Percentiles rank a stretch among this genome's conserved stretches.
These are phyloP conservation scores for Cystofilobasidium capitatum DNA, from an alignment of 768 basidiomycete genomes.

Conservation along the genomic window DNA sequence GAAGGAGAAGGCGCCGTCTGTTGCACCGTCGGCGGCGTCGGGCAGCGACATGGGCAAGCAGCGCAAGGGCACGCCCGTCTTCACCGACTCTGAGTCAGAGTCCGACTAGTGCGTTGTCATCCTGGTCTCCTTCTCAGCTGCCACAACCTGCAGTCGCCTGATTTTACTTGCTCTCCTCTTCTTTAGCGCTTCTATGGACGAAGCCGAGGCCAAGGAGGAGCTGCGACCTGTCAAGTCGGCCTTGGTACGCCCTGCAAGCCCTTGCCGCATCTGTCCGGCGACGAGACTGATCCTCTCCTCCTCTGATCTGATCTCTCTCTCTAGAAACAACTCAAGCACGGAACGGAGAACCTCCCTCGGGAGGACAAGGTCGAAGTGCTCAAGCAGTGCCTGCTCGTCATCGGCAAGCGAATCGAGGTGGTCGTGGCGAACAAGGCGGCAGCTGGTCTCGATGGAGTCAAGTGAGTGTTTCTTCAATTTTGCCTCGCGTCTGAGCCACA, in stretches of 20 bases:
- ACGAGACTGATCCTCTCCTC: neutral
- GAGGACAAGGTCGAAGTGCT: conserved; percentile 93
- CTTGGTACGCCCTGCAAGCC: conserved; percentile 51
- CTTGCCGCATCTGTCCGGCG: neutral
- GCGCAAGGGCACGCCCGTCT: conserved; percentile 88
- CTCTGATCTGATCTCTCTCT: neutral
- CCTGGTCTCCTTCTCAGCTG: no score
- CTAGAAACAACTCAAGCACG: conserved; percentile 89
- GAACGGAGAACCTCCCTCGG: conserved; percentile 82
- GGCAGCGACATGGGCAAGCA: conserved; percentile 42
- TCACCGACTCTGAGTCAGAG: conserved; percentile 83
- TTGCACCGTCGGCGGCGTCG: neutral
- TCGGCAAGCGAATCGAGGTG: conserved; percentile 79
- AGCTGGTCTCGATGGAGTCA: conserved; percentile 68
- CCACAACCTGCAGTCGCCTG: neutral
- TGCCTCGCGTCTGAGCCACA: neutral
- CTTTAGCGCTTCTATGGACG: conserved; percentile 86
- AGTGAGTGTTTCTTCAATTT: conserved; percentile 47
- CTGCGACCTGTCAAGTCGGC: conserved; percentile 94
- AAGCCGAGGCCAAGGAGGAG: conserved; percentile 82
- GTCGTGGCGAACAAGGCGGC: conserved; percentile 67
- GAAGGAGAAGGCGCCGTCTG: conserved; percentile 6
- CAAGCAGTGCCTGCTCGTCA: conserved; percentile 88
- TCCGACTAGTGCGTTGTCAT: conserved; percentile 59
- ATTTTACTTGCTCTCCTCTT: neutral